These are phyloP conservation scores for Chlamydomonas reinhardtii DNA, from an alignment of 163 green algal species.

Conservation along the genomic window DNA sequence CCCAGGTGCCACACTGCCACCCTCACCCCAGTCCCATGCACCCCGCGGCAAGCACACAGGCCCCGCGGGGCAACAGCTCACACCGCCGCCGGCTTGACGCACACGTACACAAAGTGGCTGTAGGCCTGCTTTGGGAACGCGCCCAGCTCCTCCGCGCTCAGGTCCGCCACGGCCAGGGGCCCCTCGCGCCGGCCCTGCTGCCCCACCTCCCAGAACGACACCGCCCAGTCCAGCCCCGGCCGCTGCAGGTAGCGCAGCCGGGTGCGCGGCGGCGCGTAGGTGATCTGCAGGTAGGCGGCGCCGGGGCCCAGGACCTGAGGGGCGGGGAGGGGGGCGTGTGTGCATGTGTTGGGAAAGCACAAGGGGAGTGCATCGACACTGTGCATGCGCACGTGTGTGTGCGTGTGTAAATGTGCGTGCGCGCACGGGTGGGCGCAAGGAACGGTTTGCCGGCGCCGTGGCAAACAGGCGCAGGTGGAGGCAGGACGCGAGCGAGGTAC, in stretches of 20 bases:
- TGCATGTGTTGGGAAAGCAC: too few relatives aligned
- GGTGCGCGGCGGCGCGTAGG: slow-evolving; percentile 21
- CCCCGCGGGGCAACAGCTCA: too few relatives aligned
- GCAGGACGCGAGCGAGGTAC: too few relatives aligned
- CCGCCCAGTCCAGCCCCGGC: slow-evolving; percentile 41
- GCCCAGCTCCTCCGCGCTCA: background rate
- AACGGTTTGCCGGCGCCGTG: too few relatives aligned
- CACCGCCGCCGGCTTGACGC: background rate
- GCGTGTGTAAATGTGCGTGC: too few relatives aligned
- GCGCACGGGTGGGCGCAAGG: too few relatives aligned
- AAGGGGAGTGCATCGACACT: too few relatives aligned
- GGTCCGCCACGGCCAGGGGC: slow-evolving; percentile 22
- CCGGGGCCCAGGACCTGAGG: slow-evolving; percentile 35
- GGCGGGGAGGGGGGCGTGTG: too few relatives aligned
- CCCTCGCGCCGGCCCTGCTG: slow-evolving; percentile 56
- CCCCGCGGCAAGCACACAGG: too few relatives aligned
- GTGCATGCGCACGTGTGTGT: too few relatives aligned
- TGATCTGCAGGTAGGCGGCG: slow-evolving; percentile 63
- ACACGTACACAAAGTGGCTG: slow-evolving; percentile 47
- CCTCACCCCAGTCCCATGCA: background rate
- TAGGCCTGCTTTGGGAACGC: slow-evolving; percentile 12
- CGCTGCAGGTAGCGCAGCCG: slow-evolving; percentile 29
- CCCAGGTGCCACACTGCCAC: background rate
- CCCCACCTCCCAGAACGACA: slow-evolving; percentile 56
- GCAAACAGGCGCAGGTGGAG: too few relatives aligned